These are phyloP conservation scores for Apiospora aurea DNA, from an alignment of 2,329 filamentous ascomycete species.

Conservation along the genomic window DNA sequence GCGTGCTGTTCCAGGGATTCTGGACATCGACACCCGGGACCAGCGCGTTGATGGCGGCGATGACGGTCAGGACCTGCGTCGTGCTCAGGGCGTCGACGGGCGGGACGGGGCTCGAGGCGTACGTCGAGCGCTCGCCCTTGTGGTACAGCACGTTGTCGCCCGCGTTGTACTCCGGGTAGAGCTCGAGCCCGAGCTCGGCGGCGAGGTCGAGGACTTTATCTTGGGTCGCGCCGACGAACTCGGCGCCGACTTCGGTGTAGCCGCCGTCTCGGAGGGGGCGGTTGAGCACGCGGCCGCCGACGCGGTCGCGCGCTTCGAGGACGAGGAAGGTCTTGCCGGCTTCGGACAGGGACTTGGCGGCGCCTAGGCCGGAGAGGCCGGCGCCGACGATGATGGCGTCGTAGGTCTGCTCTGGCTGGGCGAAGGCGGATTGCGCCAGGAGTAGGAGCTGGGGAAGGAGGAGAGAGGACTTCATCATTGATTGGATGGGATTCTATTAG, in stretches of 20 bases:
- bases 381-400: background rate
- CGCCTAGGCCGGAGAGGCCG: background rate
- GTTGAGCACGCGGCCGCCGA: background rate
- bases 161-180: conserved; percentile 9
- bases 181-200: background rate
- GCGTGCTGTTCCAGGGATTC: conserved; percentile 6
- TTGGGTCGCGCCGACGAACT: conserved; percentile 11
- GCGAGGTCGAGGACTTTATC: background rate
- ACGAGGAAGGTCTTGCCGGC: conserved; percentile 5
- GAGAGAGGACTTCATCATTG: background rate
- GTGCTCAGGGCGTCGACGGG: background rate
- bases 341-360: background rate
- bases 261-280: background rate
- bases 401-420: background rate
- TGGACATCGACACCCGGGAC: background rate
- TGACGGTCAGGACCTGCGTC: background rate
- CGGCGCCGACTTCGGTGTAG: conserved; percentile 17
- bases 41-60: background rate
- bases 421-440: background rate
- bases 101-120: background rate
- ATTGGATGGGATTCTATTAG: background rate
- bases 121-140: background rate
- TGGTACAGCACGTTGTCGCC: conserved; percentile 3
- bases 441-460: background rate
- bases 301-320: background rate